phyloP scores from a whole-genome alignment of 2,329 filamentous ascomycete species.

The Stromatinia cepivora region DNA sequence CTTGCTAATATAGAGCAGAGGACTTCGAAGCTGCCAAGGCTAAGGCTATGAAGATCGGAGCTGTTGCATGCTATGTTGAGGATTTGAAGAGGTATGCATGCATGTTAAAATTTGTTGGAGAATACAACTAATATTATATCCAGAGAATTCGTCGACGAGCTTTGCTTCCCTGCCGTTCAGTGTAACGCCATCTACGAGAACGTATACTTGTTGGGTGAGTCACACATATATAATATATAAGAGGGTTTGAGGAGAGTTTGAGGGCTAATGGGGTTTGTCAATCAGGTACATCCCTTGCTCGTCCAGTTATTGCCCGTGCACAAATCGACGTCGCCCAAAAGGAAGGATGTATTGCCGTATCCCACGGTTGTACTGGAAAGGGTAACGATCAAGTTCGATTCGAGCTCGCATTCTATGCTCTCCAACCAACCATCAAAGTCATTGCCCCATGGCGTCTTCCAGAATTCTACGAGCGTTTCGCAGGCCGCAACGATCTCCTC shows the following conservation, averaged over 20 bases:
- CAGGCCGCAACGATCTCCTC: constrained; percentile 70
- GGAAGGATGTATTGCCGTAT: constrained; percentile 52
- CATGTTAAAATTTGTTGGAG: not conserved
- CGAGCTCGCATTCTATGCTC: constrained; percentile 61
- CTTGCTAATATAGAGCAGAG: constrained; percentile 47
- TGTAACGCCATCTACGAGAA: constrained; percentile 72
- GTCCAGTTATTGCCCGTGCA: constrained; percentile 68
- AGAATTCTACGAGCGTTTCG: constrained; percentile 69
- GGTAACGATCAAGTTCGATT: constrained; percentile 67
- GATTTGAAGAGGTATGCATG: constrained; percentile 55
- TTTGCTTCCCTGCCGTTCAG: constrained; percentile 73
- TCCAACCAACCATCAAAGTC: constrained; percentile 66
- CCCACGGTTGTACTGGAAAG: constrained; percentile 61
- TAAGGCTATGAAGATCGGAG: constrained; percentile 59
- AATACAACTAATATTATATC: not conserved
- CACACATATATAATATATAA: constrained; percentile 30
- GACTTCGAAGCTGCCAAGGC: constrained; percentile 71
- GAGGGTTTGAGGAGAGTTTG: not conserved
- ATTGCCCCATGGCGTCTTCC: constrained; percentile 75
- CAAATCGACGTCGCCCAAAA: constrained; percentile 65
- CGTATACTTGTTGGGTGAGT: constrained; percentile 56
- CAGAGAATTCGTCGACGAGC: constrained; percentile 75
- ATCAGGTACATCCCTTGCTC: constrained; percentile 61
- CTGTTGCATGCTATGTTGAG: constrained; percentile 46
- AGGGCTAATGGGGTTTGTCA: not conserved